Evolutionary conservation across 2,329 filamentous ascomycete genomes (phyloP).

Genomic region (Colletotrichum lini): DNA sequence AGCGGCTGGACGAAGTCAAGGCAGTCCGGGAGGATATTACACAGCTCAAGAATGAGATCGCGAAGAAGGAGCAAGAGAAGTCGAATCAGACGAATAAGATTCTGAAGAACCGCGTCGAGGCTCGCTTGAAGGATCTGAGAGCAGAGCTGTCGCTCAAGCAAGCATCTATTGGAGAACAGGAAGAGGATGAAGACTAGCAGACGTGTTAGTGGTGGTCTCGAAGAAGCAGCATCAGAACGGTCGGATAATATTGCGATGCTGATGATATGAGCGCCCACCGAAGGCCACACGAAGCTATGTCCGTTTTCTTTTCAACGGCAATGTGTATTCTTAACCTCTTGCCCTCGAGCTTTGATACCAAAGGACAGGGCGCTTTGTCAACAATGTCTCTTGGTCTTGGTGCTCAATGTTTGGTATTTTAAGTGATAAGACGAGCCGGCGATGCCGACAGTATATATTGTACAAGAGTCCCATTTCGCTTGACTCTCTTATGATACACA

Average conservation of each 20-base stretch:
- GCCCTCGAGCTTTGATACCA: slow-evolving; percentile 18
- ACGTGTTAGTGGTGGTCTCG: background rate
- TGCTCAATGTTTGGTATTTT: slow-evolving; percentile 12
- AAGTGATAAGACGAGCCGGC: slow-evolving; percentile 31
- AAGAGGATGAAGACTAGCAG: slow-evolving; percentile 45
- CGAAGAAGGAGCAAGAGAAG: slow-evolving; percentile 60
- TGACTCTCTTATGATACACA: slow-evolving; percentile 40
- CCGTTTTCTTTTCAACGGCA: slow-evolving; percentile 3
- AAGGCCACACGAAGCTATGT: slow-evolving; percentile 1
- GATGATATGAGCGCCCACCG: background rate
- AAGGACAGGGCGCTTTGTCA: slow-evolving; percentile 3
- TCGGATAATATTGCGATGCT: background rate
- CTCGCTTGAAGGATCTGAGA: slow-evolving; percentile 63
- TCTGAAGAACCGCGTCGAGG: slow-evolving; percentile 64
- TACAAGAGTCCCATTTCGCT: slow-evolving; percentile 26
- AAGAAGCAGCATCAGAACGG: background rate
- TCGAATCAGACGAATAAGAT: slow-evolving; percentile 62
- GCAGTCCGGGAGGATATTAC: slow-evolving; percentile 70
- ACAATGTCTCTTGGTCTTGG: background rate
- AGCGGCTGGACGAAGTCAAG: slow-evolving; percentile 64
- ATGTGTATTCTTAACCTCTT: slow-evolving; percentile 24
- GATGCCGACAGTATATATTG: slow-evolving; percentile 35
- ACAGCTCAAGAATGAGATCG: slow-evolving; percentile 66
- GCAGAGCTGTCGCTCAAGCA: slow-evolving; percentile 62
- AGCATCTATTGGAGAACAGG: slow-evolving; percentile 55